A percentile compares a stretch with the other conserved stretches of the same genome.
Evolutionary conservation across 2,329 filamentous ascomycete genomes (phyloP).

Genomic region (Cryphonectria nitschkei): DNA sequence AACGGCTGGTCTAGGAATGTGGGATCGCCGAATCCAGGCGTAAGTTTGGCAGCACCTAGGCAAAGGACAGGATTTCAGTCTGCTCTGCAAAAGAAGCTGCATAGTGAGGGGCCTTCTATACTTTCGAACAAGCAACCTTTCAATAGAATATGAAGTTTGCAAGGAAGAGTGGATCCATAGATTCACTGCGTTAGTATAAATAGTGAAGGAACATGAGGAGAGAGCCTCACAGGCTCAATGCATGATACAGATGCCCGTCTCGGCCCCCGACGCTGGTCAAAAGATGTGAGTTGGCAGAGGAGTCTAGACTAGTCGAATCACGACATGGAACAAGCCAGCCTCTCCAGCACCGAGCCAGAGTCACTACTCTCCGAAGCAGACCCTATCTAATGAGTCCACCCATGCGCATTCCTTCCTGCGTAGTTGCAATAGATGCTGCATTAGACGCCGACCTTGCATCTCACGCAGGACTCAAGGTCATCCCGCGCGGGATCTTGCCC

Average conservation of each 20-base stretch:
- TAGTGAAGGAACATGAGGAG: neutral
- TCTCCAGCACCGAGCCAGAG: neutral
- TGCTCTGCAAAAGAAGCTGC: neutral
- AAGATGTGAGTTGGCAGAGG: neutral
- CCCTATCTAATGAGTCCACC: conserved; percentile 7
- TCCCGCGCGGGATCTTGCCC: conserved; percentile 1
- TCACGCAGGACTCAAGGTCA: neutral
- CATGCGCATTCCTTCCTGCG: conserved; percentile 7
- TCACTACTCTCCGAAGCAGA: neutral
- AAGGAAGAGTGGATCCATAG: neutral
- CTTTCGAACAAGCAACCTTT: neutral
- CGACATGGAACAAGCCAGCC: neutral
- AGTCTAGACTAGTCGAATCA: neutral
- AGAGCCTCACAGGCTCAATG: neutral
- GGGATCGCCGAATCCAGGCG: neutral
- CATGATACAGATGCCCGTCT: neutral
- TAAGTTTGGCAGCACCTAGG: neutral
- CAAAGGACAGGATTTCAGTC: neutral
- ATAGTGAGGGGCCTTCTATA: neutral
- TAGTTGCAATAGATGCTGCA: conserved; percentile 12
- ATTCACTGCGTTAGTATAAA: neutral
- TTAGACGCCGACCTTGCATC: neutral
- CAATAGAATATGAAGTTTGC: neutral
- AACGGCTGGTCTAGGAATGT: neutral
- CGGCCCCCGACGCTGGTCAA: neutral